Evolutionary conservation across 225 moss, liverwort and hornwort species (phyloP), one percentile per base, ranked within the genome.

Genomic region (Bryum argenteum): DNA sequence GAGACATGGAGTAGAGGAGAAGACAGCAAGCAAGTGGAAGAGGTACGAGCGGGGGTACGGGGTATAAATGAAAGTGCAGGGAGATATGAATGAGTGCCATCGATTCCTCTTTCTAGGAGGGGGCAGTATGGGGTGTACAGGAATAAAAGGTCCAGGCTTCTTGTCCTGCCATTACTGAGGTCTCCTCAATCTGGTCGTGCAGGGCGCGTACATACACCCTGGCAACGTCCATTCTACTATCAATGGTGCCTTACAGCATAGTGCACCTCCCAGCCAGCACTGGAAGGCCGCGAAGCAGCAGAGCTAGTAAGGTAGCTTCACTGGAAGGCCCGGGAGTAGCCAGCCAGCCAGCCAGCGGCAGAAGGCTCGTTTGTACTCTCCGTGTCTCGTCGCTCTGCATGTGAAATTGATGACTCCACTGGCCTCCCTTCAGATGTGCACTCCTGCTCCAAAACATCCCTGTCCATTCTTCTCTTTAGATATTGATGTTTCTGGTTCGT

Each of bases 341-440:
- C n/a, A n/a, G n/a, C n/a, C n/a, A n/a, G n/a, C n/a, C n/a, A n/a
- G n/a, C n/a, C n/a, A 26, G 26, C 2, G 26, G 26, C 26, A 26
- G 2, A 26, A 61, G 10, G 67, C 18, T 53, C 60, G 53, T 18
- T 50, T 23, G 71, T 75, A 79, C 82, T 19, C 19, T 11, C 22
- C 16, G 39, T 5, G 53, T 71, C 73, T 79, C 64, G 69, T 79
- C 69, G 63, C 37, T 64, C 63, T 61, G 61, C 80, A 80, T 72
- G 66, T 79, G 73, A 68, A 45, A 71, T 68, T 83, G 64, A 72
- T 83, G 69, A 74, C 73, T 55, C 56, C 11, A 37, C 52, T 37
- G 23, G 23, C 4, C 44, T 69, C 0, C 63, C 45, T 54, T 11
- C 74, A 69, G 69, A 65, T 7, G 10, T 17, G 48, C 16, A 50